Base-by-base conservation (phyloP, 495 filamentous ascomycete species). In the Bacidia rubella region DNA sequence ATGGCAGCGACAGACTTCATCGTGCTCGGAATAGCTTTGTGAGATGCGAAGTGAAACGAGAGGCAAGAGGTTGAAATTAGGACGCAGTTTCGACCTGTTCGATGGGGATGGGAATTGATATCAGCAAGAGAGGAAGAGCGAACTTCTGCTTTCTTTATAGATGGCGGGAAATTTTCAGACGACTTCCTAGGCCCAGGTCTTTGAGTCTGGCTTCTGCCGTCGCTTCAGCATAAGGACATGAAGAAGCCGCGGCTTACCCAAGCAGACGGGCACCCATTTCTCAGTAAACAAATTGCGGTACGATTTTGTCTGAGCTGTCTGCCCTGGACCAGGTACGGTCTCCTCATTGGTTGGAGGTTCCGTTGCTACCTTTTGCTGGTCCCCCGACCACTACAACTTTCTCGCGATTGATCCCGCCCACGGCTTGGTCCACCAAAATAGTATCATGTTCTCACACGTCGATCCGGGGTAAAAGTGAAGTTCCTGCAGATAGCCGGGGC, bases 1-100 rank as follows among this genome's bases (percentile, higher is more conserved):
- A 61, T 10, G 24, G 42, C 32, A 21, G 50, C 21, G 41, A 52
- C 22, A 22, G 49, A 35, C 44, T 54, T 56, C 56, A 56, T 61
- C 35, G 20, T 50, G 11, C n/a, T 11, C 15, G 38, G 35, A 19
- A 25, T 40, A 2, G 11, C 4, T 39, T 42, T 3, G 25, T n/a
- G 42, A 7, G 7, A 46, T 11, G 29, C 19, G 5, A 24, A 24
- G 10, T 55, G 51, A 27, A 58, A 55, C 53, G 56, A 57, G 43
- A 52, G 57, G 47, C 44, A 35, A 35, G 29, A 35, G 5, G 7
- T 7, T 35, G 15, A 35, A 35, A 35, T 35, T 15, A 35, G 29
- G 29, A 15, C 7, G 7, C 29, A 35, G 29, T 7, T 7, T 35
- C 7, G 29, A 35, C 7, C 7, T 5, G 15, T 35, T 7, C 29